Percentiles rank a stretch among this genome's conserved stretches.
These are phyloP conservation scores for Tetracladium maxilliforme DNA, from an alignment of 2,329 filamentous ascomycete genomes.

Conservation along the genomic window DNA sequence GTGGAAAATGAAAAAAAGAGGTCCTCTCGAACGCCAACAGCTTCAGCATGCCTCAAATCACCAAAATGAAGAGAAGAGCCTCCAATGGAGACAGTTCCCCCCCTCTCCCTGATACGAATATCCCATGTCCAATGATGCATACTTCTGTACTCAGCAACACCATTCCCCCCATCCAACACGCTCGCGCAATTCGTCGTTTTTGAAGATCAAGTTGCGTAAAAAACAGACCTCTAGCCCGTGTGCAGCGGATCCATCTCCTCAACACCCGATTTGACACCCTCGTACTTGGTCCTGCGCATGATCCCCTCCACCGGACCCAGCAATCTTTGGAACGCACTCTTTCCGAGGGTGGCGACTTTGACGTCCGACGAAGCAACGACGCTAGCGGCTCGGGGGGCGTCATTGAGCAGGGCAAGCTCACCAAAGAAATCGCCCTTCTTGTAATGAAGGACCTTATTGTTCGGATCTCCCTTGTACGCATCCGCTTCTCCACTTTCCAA, in stretches of 20 bases:
- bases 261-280: conserved; percentile 41
- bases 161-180: no score
- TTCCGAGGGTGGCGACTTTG: conserved; percentile 84
- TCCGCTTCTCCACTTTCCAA: conserved; percentile 78
- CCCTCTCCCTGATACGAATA: no score
- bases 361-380: conserved; percentile 74
- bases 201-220: no score
- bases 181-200: no score
- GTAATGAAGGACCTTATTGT: conserved; percentile 64
- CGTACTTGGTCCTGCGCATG: conserved; percentile 62
- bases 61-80: no score
- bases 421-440: conserved; percentile 93
- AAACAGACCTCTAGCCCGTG: no score
- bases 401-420: conserved; percentile 83
- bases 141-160: no score
- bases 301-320: conserved; percentile 88
- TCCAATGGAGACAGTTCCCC: no score
- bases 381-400: conserved; percentile 83
- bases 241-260: conserved; percentile 55
- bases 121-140: no score
- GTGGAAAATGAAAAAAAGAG: no score
- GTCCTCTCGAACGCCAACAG: no score
- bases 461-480: conserved; percentile 64
- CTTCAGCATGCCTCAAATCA: no score
- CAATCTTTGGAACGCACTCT: conserved; percentile 87